These are phyloP conservation scores for Cucurbita pepo DNA, from an alignment of 306 rosid genomes.

Conservation along the genomic window DNA sequence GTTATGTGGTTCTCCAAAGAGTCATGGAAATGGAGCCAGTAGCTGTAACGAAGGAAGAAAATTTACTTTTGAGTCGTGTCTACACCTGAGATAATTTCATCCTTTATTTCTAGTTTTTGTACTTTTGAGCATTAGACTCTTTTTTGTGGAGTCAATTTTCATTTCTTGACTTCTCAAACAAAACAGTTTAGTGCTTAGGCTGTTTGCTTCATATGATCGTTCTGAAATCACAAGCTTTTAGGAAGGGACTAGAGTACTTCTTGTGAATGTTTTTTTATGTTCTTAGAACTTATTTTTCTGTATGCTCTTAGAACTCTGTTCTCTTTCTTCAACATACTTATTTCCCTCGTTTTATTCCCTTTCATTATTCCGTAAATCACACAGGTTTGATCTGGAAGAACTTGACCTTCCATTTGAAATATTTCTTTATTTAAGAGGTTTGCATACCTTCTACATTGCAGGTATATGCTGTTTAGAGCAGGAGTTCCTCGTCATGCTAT, in stretches of 20 bases:
- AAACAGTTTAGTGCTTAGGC: background rate
- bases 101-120: too few relatives aligned
- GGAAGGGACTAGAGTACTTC: background rate
- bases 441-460: slow-evolving; percentile 20
- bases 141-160: too few relatives aligned
- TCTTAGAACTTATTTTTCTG: background rate
- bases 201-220: background rate
- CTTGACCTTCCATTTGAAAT: background rate
- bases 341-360: background rate
- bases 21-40: too few relatives aligned
- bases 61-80: too few relatives aligned
- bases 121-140: too few relatives aligned
- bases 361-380: background rate
- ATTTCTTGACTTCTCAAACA: too few relatives aligned
- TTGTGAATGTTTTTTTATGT: background rate
- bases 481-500: slow-evolving; percentile 95
- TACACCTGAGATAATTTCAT: too few relatives aligned
- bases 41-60: too few relatives aligned
- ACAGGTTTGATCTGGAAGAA: background rate
- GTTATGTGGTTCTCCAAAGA: too few relatives aligned
- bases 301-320: slow-evolving; percentile 2
- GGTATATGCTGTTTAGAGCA: slow-evolving; percentile 86
- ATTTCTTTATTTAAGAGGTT: background rate
- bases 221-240: background rate
- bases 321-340: background rate